Percentiles rank a stretch among this genome's conserved stretches.
These are phyloP conservation scores for Magnaporthales sp. DNA, from an alignment of 2,329 filamentous ascomycete species.

Conservation along the genomic window DNA sequence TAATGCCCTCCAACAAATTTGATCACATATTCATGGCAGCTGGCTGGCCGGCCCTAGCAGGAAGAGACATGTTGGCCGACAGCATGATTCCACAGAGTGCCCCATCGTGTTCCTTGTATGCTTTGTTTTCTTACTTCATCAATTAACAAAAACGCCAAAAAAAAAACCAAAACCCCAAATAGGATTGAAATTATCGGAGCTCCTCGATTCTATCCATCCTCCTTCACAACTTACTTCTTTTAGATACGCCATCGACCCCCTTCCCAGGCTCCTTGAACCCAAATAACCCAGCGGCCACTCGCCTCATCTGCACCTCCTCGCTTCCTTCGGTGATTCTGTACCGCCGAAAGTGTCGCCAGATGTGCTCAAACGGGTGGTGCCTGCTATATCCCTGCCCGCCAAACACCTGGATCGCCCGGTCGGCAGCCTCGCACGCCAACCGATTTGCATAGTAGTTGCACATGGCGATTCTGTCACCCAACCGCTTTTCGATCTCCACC, in stretches of 20 bases:
- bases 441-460: conserved; percentile 59
- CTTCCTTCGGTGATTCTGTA: conserved; percentile 54
- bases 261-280: conserved; percentile 13
- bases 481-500: conserved; percentile 44
- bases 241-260: neutral
- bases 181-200: too few relatives aligned
- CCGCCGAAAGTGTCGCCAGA: conserved; percentile 54
- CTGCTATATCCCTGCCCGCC: conserved; percentile 51
- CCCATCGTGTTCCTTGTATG: too few relatives aligned
- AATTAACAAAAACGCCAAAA: too few relatives aligned
- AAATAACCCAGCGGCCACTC: conserved; percentile 46
- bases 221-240: neutral
- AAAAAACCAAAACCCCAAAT: neutral
- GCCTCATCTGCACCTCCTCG: conserved; percentile 24
- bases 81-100: too few relatives aligned
- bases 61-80: too few relatives aligned
- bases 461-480: conserved; percentile 56
- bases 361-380: conserved; percentile 54
- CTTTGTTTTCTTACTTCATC: too few relatives aligned
- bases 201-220: neutral
- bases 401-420: conserved; percentile 53
- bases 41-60: too few relatives aligned
- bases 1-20: too few relatives aligned
- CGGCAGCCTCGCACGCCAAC: conserved; percentile 50
- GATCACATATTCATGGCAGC: too few relatives aligned